Percentiles rank a stretch among this genome's conserved stretches.
Conservation (phyloP, 768 basidiomycete species). For the Xerocomus potaroensis region DNA sequence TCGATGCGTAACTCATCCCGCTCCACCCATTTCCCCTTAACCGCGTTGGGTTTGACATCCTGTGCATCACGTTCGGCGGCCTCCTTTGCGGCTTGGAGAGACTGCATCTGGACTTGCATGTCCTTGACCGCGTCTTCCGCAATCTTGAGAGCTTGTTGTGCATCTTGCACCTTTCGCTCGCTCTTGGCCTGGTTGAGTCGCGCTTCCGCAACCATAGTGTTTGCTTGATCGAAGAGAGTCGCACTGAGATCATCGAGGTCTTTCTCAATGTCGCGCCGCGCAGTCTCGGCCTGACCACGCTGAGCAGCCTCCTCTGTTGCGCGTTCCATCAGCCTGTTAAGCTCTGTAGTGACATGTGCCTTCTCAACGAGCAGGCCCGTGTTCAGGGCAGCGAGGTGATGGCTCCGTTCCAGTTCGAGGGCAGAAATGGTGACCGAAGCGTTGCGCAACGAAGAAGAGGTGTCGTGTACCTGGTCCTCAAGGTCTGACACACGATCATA, state of each 20-base stretch:
- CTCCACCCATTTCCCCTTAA: slow-evolving; percentile 68
- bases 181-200: slow-evolving; percentile 60
- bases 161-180: slow-evolving; percentile 70
- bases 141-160: slow-evolving; percentile 72
- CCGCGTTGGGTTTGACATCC: slow-evolving; percentile 49
- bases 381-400: slow-evolving; percentile 86
- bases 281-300: slow-evolving; percentile 86
- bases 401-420: slow-evolving; percentile 79
- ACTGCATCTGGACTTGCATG: slow-evolving; percentile 85
- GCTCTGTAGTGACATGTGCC: slow-evolving; percentile 83
- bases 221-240: slow-evolving; percentile 85
- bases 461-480: slow-evolving; percentile 81
- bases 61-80: slow-evolving; percentile 48
- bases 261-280: slow-evolving; percentile 79
- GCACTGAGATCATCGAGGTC: slow-evolving; percentile 95
- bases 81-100: slow-evolving; percentile 64
- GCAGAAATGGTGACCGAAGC: slow-evolving; percentile 67
- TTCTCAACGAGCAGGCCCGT: slow-evolving; percentile 92
- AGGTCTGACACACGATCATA: slow-evolving; percentile 91
- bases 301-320: slow-evolving; percentile 93
- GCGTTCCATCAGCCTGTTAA: slow-evolving; percentile 89
- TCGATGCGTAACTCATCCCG: slow-evolving; percentile 29
- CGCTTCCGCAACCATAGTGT: slow-evolving; percentile 97
- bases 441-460: slow-evolving; percentile 52
- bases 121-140: slow-evolving; percentile 82